phyloP scores from a whole-genome alignment of 2,329 filamentous ascomycete genomes.

The Metarhizium sp. region DNA sequence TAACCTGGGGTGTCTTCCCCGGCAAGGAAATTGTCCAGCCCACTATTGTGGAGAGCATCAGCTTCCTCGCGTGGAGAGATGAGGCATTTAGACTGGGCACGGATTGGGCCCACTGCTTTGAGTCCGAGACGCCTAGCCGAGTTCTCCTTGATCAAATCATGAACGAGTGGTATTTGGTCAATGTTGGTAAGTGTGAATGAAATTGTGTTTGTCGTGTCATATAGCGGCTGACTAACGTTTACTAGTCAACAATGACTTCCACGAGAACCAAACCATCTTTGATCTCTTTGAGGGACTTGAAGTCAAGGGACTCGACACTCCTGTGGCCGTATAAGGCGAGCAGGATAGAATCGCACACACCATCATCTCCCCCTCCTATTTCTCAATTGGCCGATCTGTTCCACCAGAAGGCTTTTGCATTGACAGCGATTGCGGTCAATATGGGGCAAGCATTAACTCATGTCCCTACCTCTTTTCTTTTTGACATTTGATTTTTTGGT shows the following conservation, averaged over 20 bases:
- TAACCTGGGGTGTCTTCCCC: slow-evolving; percentile 98
- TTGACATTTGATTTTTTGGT: not conserved
- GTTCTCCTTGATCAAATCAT: slow-evolving; percentile 74
- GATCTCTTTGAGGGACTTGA: slow-evolving; percentile 71
- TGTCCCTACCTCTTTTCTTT: not conserved
- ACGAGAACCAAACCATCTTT: slow-evolving; percentile 72
- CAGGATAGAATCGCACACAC: not conserved
- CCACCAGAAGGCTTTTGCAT: slow-evolving; percentile 8
- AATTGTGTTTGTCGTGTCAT: not conserved
- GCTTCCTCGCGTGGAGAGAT: slow-evolving; percentile 97
- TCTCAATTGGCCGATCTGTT: slow-evolving; percentile 4
- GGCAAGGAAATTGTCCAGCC: slow-evolving; percentile 99
- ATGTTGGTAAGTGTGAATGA: slow-evolving; percentile 65
- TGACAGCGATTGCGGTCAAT: slow-evolving; percentile 5
- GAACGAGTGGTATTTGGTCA: slow-evolving; percentile 87
- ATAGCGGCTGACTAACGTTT: not conserved
- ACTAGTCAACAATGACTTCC: slow-evolving; percentile 94
- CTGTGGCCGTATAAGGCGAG: slow-evolving; percentile 8
- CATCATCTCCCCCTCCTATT: not conserved
- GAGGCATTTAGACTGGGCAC: slow-evolving; percentile 88
- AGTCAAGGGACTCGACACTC: slow-evolving; percentile 52
- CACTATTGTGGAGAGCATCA: slow-evolving; percentile 97
- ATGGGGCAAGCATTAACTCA: slow-evolving; percentile 6
- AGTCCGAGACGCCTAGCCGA: slow-evolving; percentile 65
- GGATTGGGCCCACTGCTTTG: slow-evolving; percentile 91